These are phyloP conservation scores for Oemleria cerasiformis DNA, from an alignment of 306 rosid genomes.

Conservation along the genomic window DNA sequence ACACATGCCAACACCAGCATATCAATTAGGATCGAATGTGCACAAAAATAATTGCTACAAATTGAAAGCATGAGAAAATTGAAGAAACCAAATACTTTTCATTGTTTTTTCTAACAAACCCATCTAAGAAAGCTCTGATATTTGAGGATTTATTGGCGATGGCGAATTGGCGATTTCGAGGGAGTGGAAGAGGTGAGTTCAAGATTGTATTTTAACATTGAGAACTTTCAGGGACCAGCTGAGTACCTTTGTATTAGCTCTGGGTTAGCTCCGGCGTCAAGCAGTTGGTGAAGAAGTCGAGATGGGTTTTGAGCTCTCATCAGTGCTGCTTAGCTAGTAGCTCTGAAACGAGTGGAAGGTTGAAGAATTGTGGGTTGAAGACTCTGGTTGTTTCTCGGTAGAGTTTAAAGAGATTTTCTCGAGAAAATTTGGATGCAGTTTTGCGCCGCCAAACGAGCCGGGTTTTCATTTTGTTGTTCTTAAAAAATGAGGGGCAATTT, in stretches of 20 bases:
- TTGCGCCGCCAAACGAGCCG: not conserved
- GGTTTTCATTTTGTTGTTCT: not conserved
- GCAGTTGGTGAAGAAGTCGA: conserved; percentile 51
- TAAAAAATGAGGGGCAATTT: conserved; percentile 17
- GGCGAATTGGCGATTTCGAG: conserved; percentile 47
- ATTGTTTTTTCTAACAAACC: conserved; percentile 47
- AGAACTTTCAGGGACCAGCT: conserved; percentile 60
- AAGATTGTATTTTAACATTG: conserved; percentile 35
- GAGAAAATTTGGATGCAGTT: not conserved
- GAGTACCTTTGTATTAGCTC: conserved; percentile 58
- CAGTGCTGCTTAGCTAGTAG: conserved; percentile 65
- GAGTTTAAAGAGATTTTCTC: not conserved
- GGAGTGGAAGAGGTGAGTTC: conserved; percentile 47
- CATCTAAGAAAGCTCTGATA: conserved; percentile 54
- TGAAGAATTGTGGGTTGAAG: conserved; percentile 19
- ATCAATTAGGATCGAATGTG: conserved; percentile 46
- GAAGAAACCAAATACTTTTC: conserved; percentile 42
- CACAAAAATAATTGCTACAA: conserved; percentile 22
- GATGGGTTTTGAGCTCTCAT: conserved; percentile 58
- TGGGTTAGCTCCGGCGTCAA: conserved; percentile 47
- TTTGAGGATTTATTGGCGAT: conserved; percentile 46
- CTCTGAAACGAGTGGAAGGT: conserved; percentile 36
- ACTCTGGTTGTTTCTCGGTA: not conserved
- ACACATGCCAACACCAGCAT: conserved; percentile 65
- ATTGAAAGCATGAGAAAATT: conserved; percentile 44